Base-by-base conservation (phyloP, 306 rosid species). In the Rosa lucieae region DNA sequence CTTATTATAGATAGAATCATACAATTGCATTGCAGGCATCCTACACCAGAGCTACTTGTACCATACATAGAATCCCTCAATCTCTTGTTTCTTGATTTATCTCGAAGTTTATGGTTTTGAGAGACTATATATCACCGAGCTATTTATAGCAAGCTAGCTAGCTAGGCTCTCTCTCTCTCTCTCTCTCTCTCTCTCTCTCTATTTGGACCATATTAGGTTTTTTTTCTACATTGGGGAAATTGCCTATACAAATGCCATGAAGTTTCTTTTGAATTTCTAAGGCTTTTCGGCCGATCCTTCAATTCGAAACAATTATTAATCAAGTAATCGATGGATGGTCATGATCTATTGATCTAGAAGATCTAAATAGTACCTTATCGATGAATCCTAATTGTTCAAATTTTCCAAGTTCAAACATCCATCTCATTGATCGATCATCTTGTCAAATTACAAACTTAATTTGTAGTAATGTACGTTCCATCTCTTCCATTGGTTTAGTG, bases 21-120 rank as follows among this genome's bases (percentile, higher is more conserved):
- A 32, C 3, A 32, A 3, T 3, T 53, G 21, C 7, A 53, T 53
- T 5, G 18, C 5, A 18, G 17, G 7, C 1, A 20, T 55, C 10
- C 23, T 18, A 7, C 7, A 20, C 4, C 29, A n/a, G 29, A 56
- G 29, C 29, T 56, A 56, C 1, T 37, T 20, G 71, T 1, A 20
- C 82, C 82, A 70, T 70, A 78, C 77, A 58, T 11, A 39, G 43
- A 61, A 56, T 26, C 67, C 78, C 65, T 46, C 49, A 44, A 37
- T 37, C 46, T 67, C 73, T 48, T 79, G 26, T 56, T 79, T 39
- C 14, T 48, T 71, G 11, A 5, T 32, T 70, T 44, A 44, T 32
- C 53, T 58, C 48, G 71, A 17, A 40, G 10, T 15, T 77, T 26
- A 1, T 26, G 29, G 23, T 5, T n/a, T 32, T 3, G 37, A 6